Conservation (phyloP, 139 green algal species). For the Coelastrella sp. region DNA sequence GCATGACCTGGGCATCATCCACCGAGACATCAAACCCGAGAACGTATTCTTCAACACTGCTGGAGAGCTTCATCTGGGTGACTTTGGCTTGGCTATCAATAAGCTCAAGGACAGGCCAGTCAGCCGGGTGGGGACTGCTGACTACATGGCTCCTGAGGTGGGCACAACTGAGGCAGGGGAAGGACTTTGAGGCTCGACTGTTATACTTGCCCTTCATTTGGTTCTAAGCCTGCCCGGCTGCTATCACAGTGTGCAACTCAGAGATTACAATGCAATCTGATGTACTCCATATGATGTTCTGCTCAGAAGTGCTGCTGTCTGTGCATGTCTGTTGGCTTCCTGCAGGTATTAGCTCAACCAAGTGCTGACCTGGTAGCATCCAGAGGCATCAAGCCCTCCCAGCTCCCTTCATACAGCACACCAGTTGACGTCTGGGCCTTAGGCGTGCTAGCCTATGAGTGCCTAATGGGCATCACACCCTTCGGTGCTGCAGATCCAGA, state of each 20-base stretch:
- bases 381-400: conserved; percentile 60
- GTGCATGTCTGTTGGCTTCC: too few relatives aligned
- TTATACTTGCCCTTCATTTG: too few relatives aligned
- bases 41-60: conserved; percentile 12
- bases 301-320: too few relatives aligned
- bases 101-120: conserved; percentile 64
- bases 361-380: conserved; percentile 62
- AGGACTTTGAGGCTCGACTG: neutral
- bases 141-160: conserved; percentile 83
- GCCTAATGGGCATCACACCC: conserved; percentile 66
- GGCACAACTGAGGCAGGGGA: neutral
- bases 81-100: conserved; percentile 71
- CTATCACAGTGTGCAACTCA: too few relatives aligned
- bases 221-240: too few relatives aligned
- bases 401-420: conserved; percentile 74
- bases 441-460: conserved; percentile 66
- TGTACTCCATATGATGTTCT: too few relatives aligned
- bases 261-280: too few relatives aligned
- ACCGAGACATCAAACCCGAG: conserved; percentile 67
- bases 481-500: conserved; percentile 48
- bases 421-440: conserved; percentile 72
- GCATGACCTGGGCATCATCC: conserved; percentile 53
- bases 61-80: conserved; percentile 16
- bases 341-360: conserved; percentile 69
- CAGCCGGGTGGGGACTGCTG: conserved; percentile 70